Evolutionary conservation across 176 grass and related monocot species (phyloP), one percentile per base, ranked within the genome.

Genomic region (Lolium rigidum): DNA sequence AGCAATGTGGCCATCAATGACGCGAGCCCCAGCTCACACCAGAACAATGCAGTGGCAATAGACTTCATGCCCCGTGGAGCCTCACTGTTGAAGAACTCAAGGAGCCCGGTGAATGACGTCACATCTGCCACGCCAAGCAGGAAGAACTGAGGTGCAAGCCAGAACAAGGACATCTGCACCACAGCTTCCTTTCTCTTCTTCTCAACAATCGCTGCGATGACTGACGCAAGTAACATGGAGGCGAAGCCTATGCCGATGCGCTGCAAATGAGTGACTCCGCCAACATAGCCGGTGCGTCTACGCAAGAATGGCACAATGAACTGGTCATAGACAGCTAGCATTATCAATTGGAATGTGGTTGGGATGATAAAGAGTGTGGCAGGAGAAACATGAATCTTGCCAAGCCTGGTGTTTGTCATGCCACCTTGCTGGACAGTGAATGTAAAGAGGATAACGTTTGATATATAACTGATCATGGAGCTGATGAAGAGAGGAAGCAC

Each of bases 361-460:
- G 95, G 93, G 74, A 98, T 93, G 75, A 95, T 6, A 24, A 93
- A 90, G 28, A 98, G 91, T 6, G 80, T 87, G 4, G 95, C 95
- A 0, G 95, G 93, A 7, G 93, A 89, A 20, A 95, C 79, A 37
- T 76, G 68, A 28, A 95, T 70, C 1, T 67, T 51, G 3, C 95
- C 95, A 0, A 95, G 83, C 21, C 17, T 85, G 0, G 86, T 98
- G 87, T 98, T 86, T 86, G 95, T 98, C 48, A 90, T 92, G 39
- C 71, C 89, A 4, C 95, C 95, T 87, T 98, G 95, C 86, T 98
- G 91, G 18, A 98, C 89, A 1, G 93, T 91, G 58, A 98, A 77
- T 6, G 86, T 98, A 38, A 98, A 54, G 43, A 95, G 77, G 2
- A 93, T 80, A 77, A 78, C 39, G 67, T 80, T 28, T 87, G 93